Evolutionary conservation across 2,329 filamentous ascomycete species (phyloP).

Genomic region (Microcera coccophila): DNA sequence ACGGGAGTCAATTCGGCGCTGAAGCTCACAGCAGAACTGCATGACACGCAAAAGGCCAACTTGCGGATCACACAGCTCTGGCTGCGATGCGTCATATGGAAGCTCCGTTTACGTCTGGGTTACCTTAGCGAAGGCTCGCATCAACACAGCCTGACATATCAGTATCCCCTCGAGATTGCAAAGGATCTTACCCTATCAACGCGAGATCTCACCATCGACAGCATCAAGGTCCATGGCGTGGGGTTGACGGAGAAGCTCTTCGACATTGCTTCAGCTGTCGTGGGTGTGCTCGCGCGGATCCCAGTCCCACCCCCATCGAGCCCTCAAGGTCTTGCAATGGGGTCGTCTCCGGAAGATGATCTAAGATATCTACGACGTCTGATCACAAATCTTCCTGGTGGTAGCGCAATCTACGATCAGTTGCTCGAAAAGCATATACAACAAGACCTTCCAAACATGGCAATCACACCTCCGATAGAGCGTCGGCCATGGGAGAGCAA

Average conservation of each 20-base stretch:
- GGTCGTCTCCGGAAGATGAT: constrained; percentile 34
- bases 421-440: constrained; percentile 40
- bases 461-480: not conserved
- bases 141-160: constrained; percentile 38
- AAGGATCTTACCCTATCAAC: constrained; percentile 39
- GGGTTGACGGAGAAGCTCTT: constrained; percentile 47
- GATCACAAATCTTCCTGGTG: constrained; percentile 38
- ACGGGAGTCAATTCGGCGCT: constrained; percentile 35
- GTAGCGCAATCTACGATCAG: constrained; percentile 35
- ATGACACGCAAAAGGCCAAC: constrained; percentile 45
- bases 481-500: not conserved
- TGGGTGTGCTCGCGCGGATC: constrained; percentile 42
- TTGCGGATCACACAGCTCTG: constrained; percentile 43
- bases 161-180: constrained; percentile 41
- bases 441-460: constrained; percentile 30
- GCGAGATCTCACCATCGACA: constrained; percentile 35
- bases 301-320: constrained; percentile 31
- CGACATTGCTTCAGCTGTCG: constrained; percentile 42
- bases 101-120: constrained; percentile 41
- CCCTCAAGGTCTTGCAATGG: constrained; percentile 21
- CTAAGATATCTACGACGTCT: constrained; percentile 36
- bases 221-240: constrained; percentile 41
- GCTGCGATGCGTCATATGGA: constrained; percentile 44
- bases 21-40: constrained; percentile 29
- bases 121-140: constrained; percentile 34